Base-by-base conservation (phyloP, 352 stramenopile genomes). In the Phytophthora pluvialis region DNA sequence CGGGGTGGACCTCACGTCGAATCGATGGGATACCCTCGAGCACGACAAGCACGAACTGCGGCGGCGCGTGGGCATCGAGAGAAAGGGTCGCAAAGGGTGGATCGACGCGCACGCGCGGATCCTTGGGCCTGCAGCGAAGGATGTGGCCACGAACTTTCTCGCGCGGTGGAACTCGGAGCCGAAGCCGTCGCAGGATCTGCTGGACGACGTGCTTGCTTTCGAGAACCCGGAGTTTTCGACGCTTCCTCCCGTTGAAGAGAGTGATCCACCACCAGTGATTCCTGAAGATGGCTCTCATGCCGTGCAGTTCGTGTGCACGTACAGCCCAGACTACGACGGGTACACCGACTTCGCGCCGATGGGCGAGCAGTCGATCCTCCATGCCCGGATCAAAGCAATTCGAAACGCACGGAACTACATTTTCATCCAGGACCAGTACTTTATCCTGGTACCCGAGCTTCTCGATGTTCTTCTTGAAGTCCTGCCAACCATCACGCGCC, bases 381-480 rank as follows among this genome's bases (percentile, higher is more conserved):
- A 83, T 36, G 63, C 72, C 11, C 72, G 78, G 32, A 72, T 86
- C 35, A 87, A 91, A 59, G 82, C 80, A 31, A 85, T 90, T 53
- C 63, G 52, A 2, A 73, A 81, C 18, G 82, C 80, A 1, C 64
- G 66, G 47, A 91, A 91, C 61, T 87, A 75, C 63, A 74, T 91
- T n/a, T 89, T 81, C 53, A 79, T 91, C 55, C 76, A 89, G 51
- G 82, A 91, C 46, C 78, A 91, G 66, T 89, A 91, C 68, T 91
- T 91, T 40, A 82, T 88, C 51, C 56, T 79, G 21, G 75, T 91
- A 40, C 76, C 80, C 13, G 70, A 88, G 60, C 64, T 91, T 4
- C 54, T 87, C 52, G 65, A 82, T 0, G 78, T 70, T 16, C 70
- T 91, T 3, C n/a, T 76, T 36, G 54, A 70, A 1, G 73, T 77